Conservation (phyloP, 495 filamentous ascomycete genomes). For the Aspergillus nanangensis region DNA sequence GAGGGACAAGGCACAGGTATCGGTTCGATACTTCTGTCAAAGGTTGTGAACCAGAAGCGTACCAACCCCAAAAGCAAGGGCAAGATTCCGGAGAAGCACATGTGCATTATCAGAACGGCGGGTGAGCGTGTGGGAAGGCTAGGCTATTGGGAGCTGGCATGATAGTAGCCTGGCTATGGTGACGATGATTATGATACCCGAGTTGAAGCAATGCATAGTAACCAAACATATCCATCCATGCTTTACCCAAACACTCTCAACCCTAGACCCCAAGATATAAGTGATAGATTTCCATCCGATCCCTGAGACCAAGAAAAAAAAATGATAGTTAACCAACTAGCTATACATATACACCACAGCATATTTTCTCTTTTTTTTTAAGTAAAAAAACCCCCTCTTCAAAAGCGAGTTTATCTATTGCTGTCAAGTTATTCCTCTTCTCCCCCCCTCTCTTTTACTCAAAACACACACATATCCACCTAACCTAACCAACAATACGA, state of each 20-base stretch:
- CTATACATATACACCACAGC: constrained; percentile 12
- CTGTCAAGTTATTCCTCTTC: not conserved
- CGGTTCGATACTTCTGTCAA: constrained; percentile 61
- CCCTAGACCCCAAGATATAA: too few species aligned
- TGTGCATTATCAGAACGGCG: constrained; percentile 78
- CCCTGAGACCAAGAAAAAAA: not conserved
- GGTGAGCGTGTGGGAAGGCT: constrained; percentile 74
- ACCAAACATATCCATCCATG: too few species aligned
- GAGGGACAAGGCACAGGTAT: constrained; percentile 74
- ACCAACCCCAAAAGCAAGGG: constrained; percentile 14
- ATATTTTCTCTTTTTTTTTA: too few species aligned
- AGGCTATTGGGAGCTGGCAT: constrained; percentile 73
- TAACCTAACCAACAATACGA: constrained; percentile 60
- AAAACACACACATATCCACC: not conserved
- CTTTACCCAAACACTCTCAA: too few species aligned
- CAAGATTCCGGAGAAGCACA: constrained; percentile 32
- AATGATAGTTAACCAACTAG: constrained; percentile 7
- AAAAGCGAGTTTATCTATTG: too few species aligned
- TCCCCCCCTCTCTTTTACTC: not conserved
- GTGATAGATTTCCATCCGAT: too few species aligned
- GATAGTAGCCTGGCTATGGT: constrained; percentile 1
- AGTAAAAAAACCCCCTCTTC: too few species aligned
- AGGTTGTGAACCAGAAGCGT: constrained; percentile 31
- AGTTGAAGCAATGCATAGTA: too few species aligned
- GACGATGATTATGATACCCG: not conserved